These are phyloP conservation scores for Chenopodium formosanum DNA, from an alignment of 148 eudicot genomes.

Conservation along the genomic window DNA sequence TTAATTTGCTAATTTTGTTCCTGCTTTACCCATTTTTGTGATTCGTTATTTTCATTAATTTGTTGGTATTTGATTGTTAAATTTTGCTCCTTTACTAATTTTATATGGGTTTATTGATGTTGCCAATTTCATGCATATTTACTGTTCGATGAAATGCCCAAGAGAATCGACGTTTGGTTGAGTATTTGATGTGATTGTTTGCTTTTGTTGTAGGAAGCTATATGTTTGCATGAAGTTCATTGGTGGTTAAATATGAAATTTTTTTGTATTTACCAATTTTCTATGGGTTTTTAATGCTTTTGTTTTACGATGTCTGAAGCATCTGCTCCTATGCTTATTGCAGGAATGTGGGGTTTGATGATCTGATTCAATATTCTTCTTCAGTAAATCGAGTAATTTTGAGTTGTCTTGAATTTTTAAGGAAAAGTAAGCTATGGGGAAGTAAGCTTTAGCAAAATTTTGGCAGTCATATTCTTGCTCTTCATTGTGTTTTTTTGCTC, in stretches of 20 bases:
- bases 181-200: not conserved
- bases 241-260: not conserved
- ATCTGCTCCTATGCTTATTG: not conserved
- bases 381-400: not conserved
- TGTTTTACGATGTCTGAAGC: constrained; percentile 4
- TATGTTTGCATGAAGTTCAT: not conserved
- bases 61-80: not conserved
- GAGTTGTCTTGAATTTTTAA: not conserved
- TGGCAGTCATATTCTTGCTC: constrained; percentile 4
- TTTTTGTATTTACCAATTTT: not conserved
- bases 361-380: not conserved
- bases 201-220: not conserved
- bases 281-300: not conserved
- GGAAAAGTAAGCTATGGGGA: not conserved
- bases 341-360: constrained; percentile 5
- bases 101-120: not conserved
- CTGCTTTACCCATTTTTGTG: not conserved
- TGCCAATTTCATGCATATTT: not conserved
- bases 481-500: not conserved
- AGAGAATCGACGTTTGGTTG: not conserved
- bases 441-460: not conserved
- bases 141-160: constrained; percentile 20
- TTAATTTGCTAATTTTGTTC: not conserved
- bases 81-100: not conserved
- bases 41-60: not conserved